Conservation (phyloP, 1,139 yeast genomes). For the Zygoascus meyerae region DNA sequence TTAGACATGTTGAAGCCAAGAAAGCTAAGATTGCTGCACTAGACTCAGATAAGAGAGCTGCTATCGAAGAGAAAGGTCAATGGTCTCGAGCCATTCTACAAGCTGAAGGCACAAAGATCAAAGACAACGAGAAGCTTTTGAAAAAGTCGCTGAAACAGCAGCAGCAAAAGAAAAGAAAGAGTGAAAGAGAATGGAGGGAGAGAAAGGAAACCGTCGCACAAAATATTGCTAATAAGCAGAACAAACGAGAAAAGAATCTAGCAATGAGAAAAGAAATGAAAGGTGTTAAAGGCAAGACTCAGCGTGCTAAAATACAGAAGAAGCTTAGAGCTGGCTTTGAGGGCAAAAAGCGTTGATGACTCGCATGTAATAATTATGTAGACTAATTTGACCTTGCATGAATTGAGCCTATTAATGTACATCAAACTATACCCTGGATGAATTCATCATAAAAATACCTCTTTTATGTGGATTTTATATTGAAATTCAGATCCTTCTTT, state of each 20-base stretch:
- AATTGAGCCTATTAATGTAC: background rate
- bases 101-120: conserved; percentile 81
- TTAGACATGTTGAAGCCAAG: conserved; percentile 67
- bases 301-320: conserved; percentile 19
- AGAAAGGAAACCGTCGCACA: conserved; percentile 68
- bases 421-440: background rate
- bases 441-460: background rate
- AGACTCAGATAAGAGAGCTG: conserved; percentile 58
- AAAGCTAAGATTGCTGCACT: conserved; percentile 56
- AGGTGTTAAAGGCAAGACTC: conserved; percentile 50
- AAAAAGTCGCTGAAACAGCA: conserved; percentile 78
- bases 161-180: conserved; percentile 69
- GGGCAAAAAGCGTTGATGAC: conserved; percentile 16
- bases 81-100: conserved; percentile 84
- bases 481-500: too few relatives aligned
- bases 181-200: conserved; percentile 82
- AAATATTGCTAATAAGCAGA: conserved; percentile 60
- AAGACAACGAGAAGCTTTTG: conserved; percentile 83
- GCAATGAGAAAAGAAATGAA: conserved; percentile 38
- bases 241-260: conserved; percentile 84
- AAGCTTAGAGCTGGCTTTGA: conserved; percentile 27
- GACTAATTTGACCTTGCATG: too few relatives aligned
- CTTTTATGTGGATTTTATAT: too few relatives aligned
- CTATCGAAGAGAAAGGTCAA: conserved; percentile 61
- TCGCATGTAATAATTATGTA: too few relatives aligned